Evolutionary conservation across 768 basidiomycete species (phyloP).

Genomic region (Postia placenta): DNA sequence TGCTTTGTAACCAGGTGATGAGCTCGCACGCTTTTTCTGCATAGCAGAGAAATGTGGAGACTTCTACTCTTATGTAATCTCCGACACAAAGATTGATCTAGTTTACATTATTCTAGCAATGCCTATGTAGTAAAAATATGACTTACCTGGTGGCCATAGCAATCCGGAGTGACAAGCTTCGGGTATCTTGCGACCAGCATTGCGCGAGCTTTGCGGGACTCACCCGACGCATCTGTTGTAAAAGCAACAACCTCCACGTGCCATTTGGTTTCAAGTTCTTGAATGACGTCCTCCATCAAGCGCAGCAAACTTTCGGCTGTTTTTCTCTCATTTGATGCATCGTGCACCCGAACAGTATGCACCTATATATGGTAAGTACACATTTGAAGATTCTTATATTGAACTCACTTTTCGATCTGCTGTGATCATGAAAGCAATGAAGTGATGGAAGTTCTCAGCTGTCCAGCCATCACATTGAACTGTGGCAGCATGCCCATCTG

Average conservation of each 20-base stretch:
- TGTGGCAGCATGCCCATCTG: constrained; percentile 1
- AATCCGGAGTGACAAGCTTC: constrained; percentile 1
- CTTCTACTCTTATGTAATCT: constrained; percentile 23
- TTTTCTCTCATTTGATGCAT: constrained; percentile 2
- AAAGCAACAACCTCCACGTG: constrained; percentile 1
- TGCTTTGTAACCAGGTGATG: constrained; percentile 30
- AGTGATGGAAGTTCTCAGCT: constrained; percentile 1
- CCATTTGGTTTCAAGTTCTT: neutral
- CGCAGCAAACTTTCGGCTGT: neutral
- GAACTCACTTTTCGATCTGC: constrained; percentile 8
- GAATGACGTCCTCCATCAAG: constrained; percentile 1
- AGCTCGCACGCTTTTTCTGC: constrained; percentile 11
- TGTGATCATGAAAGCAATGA: constrained; percentile 16
- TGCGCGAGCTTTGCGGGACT: neutral
- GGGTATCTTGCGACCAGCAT: neutral
- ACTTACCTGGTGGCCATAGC: constrained; percentile 7
- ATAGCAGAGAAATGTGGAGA: constrained; percentile 13
- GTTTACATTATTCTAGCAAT: constrained; percentile 23
- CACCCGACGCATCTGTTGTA: constrained; percentile 1
- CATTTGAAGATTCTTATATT: neutral
- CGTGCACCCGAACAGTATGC: neutral
- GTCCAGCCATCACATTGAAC: constrained; percentile 16
- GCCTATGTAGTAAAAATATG: constrained; percentile 5
- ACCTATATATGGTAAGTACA: neutral
- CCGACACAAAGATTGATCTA: constrained; percentile 32